Base-by-base conservation (phyloP, 2,329 filamentous ascomycete genomes). In the Claviceps africana region DNA sequence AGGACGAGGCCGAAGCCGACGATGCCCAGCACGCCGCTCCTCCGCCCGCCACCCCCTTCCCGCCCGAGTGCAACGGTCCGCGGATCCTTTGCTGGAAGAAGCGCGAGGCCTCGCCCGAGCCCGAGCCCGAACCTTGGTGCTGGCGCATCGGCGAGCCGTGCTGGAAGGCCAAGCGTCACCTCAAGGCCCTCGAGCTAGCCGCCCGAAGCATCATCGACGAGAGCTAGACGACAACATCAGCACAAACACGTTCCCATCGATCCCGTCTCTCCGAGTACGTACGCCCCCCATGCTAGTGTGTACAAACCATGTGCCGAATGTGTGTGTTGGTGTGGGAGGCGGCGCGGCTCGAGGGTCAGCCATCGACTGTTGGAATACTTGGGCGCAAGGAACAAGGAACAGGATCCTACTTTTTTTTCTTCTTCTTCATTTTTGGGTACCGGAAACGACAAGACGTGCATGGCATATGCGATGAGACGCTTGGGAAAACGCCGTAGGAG, bases 91-190 rank as follows among this genome's bases (percentile, higher is more conserved):
- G 52, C 48, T 53, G 48, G 52, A 53, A 53, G 51, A 53, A 53
- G 40, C 53, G 56, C 28, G 53, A 59, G 31, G 55, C 55, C 15
- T 50, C 59, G 19, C 35, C 47, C 30, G 31, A 47, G 10, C 54
- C 59, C 25, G 57, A 54, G 52, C n/a, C n/a, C n/a, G n/a, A n/a
- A n/a, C 57, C 59, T 25, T 62, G 61, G 53, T 73, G 70, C 60
- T 57, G 61, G 56, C 59, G 61, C 37, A 45, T 50, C 39, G 72
- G 73, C 53, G 61, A 70, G 57, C 57, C 64, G 21, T 76, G 74
- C 67, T 67, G 65, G 65, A 67, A 63, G 56, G 70, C 67, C 53
- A 65, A 65, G 58, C 67, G 70, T 45, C 62, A 63, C 39, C 52
- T 67, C 31, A 50, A 58, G 6, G 59, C 58, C 17, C 58, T 66